Base-by-base conservation (phyloP, 1,284 basidiomycete species). In the Ganoderma multipileum region DNA sequence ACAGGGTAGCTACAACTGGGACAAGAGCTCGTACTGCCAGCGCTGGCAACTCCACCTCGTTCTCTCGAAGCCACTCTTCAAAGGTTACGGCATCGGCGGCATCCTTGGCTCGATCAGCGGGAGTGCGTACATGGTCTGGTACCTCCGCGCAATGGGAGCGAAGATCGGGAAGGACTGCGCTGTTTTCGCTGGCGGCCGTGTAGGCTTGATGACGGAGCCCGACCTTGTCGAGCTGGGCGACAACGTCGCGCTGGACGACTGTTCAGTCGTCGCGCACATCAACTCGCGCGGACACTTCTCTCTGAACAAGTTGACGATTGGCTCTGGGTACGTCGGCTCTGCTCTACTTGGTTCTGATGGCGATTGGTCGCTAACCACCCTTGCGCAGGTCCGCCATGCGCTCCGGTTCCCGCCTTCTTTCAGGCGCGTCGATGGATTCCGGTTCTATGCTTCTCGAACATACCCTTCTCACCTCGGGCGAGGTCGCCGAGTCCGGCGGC, bases 381-480 rank as follows among this genome's bases (percentile, higher is more conserved):
- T n/a, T 12, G 3, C 33, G 7, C 23, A 73, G 72, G 7, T 68
- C 66, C 16, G 74, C 75, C 26, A 64, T 76, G 69, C 82, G 84
- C n/a, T 78, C 82, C 2, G 84, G 83, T 33, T 85, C 83, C 23
- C 79, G 84, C 33, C 75, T 86, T n/a, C 79, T 86, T 28, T 85
- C 84, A 0, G 84, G 84, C 20, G 84, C 84, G 30, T 83, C 83
- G 12, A 85, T 86, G 84, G 84, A 85, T 71, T 81, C 82, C 67
- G 77, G 76, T 72, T 83, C 82, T 66, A 83, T 86, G 81, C 79
- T 86, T 14, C 81, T 79, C 70, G 84, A 86, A 74, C 84, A 86
- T 66, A 84, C 83, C 0, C 79, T 85, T 6, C 73, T 86, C 30
- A 81, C 83, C 3, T 85, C 84, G 6, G 84, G 84, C 2, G 84